A percentile compares a stretch with the other conserved stretches of the same genome.
Conservation (phyloP, 2,329 filamentous ascomycete genomes). For the Verticillium albo-atrum region DNA sequence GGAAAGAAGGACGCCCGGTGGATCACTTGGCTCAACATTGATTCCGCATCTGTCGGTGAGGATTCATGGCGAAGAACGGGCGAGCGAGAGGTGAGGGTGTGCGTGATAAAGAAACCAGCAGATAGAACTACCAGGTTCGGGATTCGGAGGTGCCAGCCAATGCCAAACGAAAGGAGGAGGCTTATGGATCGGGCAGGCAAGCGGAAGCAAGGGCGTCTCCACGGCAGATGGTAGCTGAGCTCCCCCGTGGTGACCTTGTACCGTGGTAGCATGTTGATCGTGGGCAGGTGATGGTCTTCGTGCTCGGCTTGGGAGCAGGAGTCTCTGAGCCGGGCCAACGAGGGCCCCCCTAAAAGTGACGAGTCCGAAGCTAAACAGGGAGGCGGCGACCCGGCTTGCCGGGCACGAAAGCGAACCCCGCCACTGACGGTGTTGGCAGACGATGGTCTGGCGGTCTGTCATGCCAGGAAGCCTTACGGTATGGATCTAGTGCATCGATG, state of each 20-base stretch:
- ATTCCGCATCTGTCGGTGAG: background rate
- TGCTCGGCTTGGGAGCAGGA: background rate
- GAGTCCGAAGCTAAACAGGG: background rate
- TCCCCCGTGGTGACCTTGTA: background rate
- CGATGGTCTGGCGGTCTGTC: background rate
- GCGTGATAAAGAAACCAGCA: background rate
- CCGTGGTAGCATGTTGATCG: background rate
- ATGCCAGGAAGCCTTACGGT: background rate
- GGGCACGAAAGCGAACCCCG: background rate
- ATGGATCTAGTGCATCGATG: background rate
- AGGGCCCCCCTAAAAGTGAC: background rate
- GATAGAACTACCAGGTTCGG: background rate
- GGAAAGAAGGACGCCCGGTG: background rate
- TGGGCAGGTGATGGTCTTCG: background rate
- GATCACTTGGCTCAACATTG: background rate
- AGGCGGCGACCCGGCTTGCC: background rate
- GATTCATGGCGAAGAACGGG: background rate
- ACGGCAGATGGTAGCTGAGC: background rate
- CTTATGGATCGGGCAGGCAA: background rate
- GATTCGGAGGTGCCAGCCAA: background rate
- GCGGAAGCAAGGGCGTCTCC: background rate
- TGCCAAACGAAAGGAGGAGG: background rate
- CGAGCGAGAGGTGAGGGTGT: constrained; percentile 4
- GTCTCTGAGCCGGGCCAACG: background rate
- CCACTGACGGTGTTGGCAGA: background rate